Evolutionary conservation across 1,284 basidiomycete species (phyloP).

Genomic region (Sporisorium sorghi): DNA sequence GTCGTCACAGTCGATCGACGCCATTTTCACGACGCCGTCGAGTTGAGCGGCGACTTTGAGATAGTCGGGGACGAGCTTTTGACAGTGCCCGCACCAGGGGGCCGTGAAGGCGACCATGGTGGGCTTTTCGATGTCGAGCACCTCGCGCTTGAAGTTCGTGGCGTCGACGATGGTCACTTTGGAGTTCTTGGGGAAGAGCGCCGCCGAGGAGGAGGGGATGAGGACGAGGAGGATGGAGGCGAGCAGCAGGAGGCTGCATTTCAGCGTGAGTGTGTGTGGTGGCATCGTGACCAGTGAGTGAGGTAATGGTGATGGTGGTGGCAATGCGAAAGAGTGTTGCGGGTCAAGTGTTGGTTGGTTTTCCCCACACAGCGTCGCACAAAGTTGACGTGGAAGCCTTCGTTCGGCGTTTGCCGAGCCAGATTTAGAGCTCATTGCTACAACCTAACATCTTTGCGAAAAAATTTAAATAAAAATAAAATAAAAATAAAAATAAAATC

Average conservation of each 20-base stretch:
- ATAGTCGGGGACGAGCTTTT: conserved; percentile 85
- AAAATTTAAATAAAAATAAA: too few relatives aligned
- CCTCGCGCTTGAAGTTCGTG: conserved; percentile 62
- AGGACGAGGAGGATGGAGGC: conserved; percentile 23
- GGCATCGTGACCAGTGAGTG: conserved; percentile 1
- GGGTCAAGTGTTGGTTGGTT: conserved; percentile 8
- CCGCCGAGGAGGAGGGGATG: conserved; percentile 34
- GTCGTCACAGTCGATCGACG: conserved; percentile 91
- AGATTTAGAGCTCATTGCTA: conserved; percentile 15
- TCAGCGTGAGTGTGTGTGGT: conserved; percentile 10
- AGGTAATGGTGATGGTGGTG: conserved; percentile 6
- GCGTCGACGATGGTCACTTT: conserved; percentile 55
- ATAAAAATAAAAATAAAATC: not conserved
- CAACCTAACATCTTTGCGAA: conserved; percentile 3
- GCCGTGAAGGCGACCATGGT: conserved; percentile 70
- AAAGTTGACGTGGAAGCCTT: conserved; percentile 42
- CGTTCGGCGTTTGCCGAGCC: not conserved
- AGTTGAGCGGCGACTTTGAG: conserved; percentile 83
- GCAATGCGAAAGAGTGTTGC: not conserved
- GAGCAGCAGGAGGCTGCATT: conserved; percentile 36
- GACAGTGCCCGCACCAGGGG: conserved; percentile 77
- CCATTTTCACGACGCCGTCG: conserved; percentile 84
- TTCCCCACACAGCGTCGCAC: conserved; percentile 4
- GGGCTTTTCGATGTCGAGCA: conserved; percentile 68
- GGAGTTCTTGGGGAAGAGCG: conserved; percentile 59